phyloP scores from a whole-genome alignment of 257 asterid genomes.

The Gentiana straminea region DNA sequence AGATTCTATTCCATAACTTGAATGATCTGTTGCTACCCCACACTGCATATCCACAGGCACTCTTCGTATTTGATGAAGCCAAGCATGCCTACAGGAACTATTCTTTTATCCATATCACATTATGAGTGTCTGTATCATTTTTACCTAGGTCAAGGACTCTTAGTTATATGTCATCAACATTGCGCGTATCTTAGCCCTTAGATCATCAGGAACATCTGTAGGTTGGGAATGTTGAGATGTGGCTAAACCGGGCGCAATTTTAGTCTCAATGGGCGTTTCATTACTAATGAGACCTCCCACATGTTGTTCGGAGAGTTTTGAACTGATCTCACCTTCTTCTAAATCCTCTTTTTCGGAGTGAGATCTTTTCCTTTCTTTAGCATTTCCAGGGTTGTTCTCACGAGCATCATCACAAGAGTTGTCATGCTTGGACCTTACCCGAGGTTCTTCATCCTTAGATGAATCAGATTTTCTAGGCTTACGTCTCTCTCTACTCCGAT shows the following conservation, averaged over 20 bases:
- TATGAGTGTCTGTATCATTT: background rate
- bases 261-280: constrained; percentile 27
- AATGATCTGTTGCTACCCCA: too few species aligned
- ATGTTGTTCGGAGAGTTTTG: constrained; percentile 35
- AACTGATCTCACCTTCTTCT: constrained; percentile 81
- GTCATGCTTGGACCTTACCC: constrained; percentile 18
- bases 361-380: constrained; percentile 15
- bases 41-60: too few species aligned
- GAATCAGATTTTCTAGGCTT: constrained; percentile 24
- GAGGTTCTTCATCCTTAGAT: constrained; percentile 29
- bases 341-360: constrained; percentile 26
- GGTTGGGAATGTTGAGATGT: constrained; percentile 40
- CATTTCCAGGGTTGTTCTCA: background rate
- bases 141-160: background rate
- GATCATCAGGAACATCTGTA: constrained; percentile 55
- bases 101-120: background rate
- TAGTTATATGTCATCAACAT: constrained; percentile 34
- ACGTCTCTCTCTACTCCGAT: constrained; percentile 26
- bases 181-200: constrained; percentile 71
- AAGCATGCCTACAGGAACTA: background rate
- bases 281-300: constrained; percentile 28
- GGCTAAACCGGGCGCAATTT: constrained; percentile 20
- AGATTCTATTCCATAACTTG: too few species aligned
- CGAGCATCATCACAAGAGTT: constrained; percentile 26
- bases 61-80: too few species aligned